These are phyloP conservation scores for Thinopyrum obtusiflorum DNA, from an alignment of 202 grass and related monocot species.

Conservation along the genomic window DNA sequence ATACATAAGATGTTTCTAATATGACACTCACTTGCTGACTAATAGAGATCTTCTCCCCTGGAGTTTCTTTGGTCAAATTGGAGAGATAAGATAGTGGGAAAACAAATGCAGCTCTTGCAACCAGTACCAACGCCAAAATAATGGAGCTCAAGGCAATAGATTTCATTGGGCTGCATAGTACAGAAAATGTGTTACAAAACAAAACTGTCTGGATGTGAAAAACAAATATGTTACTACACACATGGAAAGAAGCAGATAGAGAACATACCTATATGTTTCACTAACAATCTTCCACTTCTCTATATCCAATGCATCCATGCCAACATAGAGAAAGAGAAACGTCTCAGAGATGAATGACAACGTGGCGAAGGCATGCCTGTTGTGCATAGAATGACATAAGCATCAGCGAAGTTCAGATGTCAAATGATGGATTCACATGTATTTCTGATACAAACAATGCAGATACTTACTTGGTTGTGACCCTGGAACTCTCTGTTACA, in stretches of 20 bases:
- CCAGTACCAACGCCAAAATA: conserved; percentile 69
- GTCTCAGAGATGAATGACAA: conserved; percentile 88
- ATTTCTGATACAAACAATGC: not conserved
- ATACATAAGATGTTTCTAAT: conserved; percentile 7
- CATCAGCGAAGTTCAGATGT: conserved; percentile 11
- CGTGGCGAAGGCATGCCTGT: conserved; percentile 83
- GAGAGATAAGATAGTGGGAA: conserved; percentile 74
- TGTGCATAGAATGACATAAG: conserved; percentile 12
- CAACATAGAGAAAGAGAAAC: conserved; percentile 94
- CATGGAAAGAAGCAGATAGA: not conserved
- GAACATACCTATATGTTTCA: conserved; percentile 47
- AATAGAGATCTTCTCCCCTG: conserved; percentile 56
- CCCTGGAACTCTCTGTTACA: conserved; percentile 89
- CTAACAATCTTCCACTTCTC: conserved; percentile 86
- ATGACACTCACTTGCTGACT: conserved; percentile 73
- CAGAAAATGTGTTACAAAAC: not conserved
- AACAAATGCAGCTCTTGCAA: conserved; percentile 91
- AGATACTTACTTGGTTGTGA: conserved; percentile 83
- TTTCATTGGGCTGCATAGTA: conserved; percentile 63
- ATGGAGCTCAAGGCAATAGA: conserved; percentile 61
- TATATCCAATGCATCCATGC: conserved; percentile 97
- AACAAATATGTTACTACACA: not conserved
- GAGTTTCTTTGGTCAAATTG: conserved; percentile 72
- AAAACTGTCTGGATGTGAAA: not conserved
- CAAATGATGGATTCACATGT: not conserved